A percentile compares a stretch with the other conserved stretches of the same genome.
phyloP scores from a whole-genome alignment of 2,329 filamentous ascomycete genomes.

The Pyrenochaeta sp. region DNA sequence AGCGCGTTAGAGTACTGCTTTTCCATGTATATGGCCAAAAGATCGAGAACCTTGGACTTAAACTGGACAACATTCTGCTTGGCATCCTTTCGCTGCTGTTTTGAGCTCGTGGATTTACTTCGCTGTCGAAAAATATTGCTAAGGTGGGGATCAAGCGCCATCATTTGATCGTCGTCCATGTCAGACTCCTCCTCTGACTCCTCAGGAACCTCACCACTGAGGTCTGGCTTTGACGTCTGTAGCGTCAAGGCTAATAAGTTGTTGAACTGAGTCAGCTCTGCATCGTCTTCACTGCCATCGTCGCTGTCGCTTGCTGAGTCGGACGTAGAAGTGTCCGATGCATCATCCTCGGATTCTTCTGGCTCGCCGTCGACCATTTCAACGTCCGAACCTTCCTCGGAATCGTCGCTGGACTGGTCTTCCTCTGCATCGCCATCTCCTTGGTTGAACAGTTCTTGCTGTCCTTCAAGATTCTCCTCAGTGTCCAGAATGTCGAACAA shows the following conservation, averaged over 20 bases:
- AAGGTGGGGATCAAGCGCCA: conserved; percentile 83
- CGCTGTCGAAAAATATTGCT: conserved; percentile 85
- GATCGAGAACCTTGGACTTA: conserved; percentile 91
- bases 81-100: conserved; percentile 86
- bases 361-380: conserved; percentile 55
- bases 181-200: conserved; percentile 72
- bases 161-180: conserved; percentile 97
- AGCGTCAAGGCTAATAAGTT: conserved; percentile 80
- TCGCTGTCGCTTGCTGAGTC: conserved; percentile 29
- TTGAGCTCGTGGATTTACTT: conserved; percentile 70
- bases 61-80: conserved; percentile 91
- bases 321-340: conserved; percentile 17
- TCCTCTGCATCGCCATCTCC: conserved; percentile 53
- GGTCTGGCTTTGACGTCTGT: conserved; percentile 67
- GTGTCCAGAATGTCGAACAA: conserved; percentile 75
- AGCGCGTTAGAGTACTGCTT: conserved; percentile 75
- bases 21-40: conserved; percentile 85
- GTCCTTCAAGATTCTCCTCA: conserved; percentile 82
- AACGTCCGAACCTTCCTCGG: conserved; percentile 56
- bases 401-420: conserved; percentile 54
- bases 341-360: conserved; percentile 36
- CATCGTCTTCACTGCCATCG: conserved; percentile 54
- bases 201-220: conserved; percentile 67
- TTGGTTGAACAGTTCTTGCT: conserved; percentile 84
- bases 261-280: conserved; percentile 71